phyloP scores from a whole-genome alignment of 768 basidiomycete genomes.

The Mycena leptocephala region DNA sequence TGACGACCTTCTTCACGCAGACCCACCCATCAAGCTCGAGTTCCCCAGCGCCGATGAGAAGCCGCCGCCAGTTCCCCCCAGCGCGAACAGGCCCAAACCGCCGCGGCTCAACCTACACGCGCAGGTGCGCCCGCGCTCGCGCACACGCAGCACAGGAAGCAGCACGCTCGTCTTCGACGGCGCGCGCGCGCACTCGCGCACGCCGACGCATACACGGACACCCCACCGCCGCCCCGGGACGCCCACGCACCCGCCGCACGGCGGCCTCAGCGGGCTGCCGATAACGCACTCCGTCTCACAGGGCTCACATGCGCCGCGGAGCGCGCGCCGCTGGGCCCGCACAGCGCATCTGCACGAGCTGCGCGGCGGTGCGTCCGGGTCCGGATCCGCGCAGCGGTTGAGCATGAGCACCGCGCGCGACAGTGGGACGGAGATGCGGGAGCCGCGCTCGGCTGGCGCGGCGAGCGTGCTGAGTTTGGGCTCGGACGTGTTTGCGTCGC shows the following conservation, averaged over 20 bases:
- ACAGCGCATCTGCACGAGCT: conserved; percentile 70
- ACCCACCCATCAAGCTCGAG: conserved; percentile 24
- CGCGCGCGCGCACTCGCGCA: conserved; percentile 14
- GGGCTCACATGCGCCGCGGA: conserved; percentile 39
- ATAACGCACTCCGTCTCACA: conserved; percentile 28
- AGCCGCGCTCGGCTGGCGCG: not conserved
- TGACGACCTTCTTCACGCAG: not conserved
- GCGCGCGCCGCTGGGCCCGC: conserved; percentile 62
- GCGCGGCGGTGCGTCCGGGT: conserved; percentile 34
- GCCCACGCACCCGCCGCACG: conserved; percentile 18
- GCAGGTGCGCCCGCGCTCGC: conserved; percentile 4
- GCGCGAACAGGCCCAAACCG: conserved; percentile 26
- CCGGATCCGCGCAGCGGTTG: not conserved
- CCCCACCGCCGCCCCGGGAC: conserved; percentile 33
- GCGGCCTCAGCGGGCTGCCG: not conserved
- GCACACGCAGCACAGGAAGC: conserved; percentile 29
- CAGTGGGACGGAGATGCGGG: too few relatives aligned
- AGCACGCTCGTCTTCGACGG: conserved; percentile 21
- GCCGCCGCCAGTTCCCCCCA: not conserved
- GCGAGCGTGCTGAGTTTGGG: not conserved
- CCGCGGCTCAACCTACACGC: conserved; percentile 28
- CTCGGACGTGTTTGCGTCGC: conserved; percentile 29
- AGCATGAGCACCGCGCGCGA: not conserved
- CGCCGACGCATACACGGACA: conserved; percentile 27
- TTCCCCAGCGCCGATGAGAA: conserved; percentile 23